Evolutionary conservation across 768 basidiomycete species (phyloP).

Genomic region (Lactifluus subvellereus): DNA sequence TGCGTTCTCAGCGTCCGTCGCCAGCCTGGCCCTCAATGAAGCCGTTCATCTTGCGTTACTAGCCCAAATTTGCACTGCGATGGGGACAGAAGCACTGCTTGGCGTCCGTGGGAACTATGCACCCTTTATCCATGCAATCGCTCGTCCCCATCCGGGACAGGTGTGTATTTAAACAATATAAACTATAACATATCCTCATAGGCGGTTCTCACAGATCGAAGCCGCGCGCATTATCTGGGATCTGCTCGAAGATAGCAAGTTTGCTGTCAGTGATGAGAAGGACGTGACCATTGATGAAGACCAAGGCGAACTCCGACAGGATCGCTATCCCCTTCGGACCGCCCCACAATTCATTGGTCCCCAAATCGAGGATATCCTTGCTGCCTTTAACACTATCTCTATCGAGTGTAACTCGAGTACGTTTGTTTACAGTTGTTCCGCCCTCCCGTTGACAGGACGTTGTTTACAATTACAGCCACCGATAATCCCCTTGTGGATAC

Average conservation of each 20-base stretch:
- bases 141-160: conserved; percentile 83
- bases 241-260: conserved; percentile 60
- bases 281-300: conserved; percentile 73
- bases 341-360: conserved; percentile 84
- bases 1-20: conserved; percentile 78
- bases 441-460: background rate
- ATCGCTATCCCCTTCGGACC: conserved; percentile 70
- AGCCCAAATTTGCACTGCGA: conserved; percentile 69
- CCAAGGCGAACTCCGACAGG: conserved; percentile 68
- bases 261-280: conserved; percentile 60
- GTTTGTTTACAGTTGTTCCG: conserved; percentile 26
- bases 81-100: conserved; percentile 77
- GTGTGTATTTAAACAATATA: conserved; percentile 29
- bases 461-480: conserved; percentile 47
- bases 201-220: conserved; percentile 47
- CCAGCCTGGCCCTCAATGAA: conserved; percentile 65
- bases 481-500: conserved; percentile 82
- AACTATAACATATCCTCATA: background rate
- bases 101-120: conserved; percentile 69
- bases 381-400: conserved; percentile 56
- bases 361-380: conserved; percentile 72
- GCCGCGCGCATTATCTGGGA: conserved; percentile 62
- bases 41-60: conserved; percentile 62
- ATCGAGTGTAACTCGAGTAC: conserved; percentile 79
- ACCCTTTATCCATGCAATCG: conserved; percentile 68